Conservation (phyloP, 176 grass and related monocot genomes). For the Poa annua region DNA sequence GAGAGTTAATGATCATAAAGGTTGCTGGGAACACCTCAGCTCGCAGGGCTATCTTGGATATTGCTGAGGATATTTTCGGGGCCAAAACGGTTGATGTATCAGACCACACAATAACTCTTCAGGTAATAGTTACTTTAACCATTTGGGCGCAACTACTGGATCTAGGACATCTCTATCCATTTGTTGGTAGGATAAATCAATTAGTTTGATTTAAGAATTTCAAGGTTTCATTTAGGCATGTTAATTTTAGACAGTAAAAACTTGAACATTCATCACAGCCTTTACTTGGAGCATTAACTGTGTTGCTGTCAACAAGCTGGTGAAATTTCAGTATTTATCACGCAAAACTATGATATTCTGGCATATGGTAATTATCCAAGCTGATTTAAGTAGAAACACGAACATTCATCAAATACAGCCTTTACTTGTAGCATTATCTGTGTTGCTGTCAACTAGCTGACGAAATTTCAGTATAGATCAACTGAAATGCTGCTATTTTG, state of each 20-base stretch:
- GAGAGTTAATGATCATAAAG: slow-evolving; percentile 85
- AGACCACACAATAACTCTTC: slow-evolving; percentile 79
- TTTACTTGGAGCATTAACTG: background rate
- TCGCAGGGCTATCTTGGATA: slow-evolving; percentile 68
- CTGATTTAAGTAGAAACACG: background rate
- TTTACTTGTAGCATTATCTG: background rate
- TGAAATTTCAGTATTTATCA: background rate
- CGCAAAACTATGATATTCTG: background rate
- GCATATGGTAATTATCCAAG: background rate
- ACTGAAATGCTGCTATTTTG: slow-evolving; percentile 1
- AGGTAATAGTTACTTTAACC: slow-evolving; percentile 44
- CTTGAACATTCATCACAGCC: background rate
- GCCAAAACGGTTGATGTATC: slow-evolving; percentile 76
- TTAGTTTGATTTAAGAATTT: background rate
- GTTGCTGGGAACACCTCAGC: slow-evolving; percentile 67
- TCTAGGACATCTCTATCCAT: background rate
- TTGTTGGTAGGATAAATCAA: background rate
- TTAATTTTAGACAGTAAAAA: background rate
- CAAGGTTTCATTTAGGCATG: background rate
- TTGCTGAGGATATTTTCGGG: slow-evolving; percentile 68
- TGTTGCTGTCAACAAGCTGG: background rate
- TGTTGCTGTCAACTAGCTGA: background rate
- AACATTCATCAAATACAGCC: background rate
- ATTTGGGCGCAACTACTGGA: background rate
- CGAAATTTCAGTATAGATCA: background rate